These are phyloP conservation scores for Lizonia empirigonia DNA, from an alignment of 2,329 filamentous ascomycete species.

Conservation along the genomic window DNA sequence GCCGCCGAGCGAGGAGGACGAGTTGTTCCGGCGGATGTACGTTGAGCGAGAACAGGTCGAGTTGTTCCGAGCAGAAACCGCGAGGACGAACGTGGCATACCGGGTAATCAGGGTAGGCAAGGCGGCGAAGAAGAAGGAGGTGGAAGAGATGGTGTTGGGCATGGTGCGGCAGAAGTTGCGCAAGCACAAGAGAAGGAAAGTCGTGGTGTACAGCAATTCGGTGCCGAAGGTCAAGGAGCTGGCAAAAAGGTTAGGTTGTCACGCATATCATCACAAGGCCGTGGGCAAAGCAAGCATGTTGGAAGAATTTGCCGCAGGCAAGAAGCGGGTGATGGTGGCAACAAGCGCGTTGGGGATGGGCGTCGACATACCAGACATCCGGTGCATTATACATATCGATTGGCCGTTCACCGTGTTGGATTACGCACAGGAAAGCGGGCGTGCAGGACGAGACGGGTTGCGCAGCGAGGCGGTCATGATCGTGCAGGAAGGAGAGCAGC, in stretches of 20 bases:
- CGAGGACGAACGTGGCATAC: conserved; percentile 14
- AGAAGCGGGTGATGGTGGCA: conserved; percentile 15
- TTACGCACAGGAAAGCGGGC: not conserved
- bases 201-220: conserved; percentile 13
- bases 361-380: conserved; percentile 5
- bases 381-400: not conserved
- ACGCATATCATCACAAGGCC: conserved; percentile 8
- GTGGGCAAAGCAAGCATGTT: conserved; percentile 16
- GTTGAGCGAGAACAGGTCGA: conserved; percentile 14
- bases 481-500: not conserved
- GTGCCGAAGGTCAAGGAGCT: conserved; percentile 11
- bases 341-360: conserved; percentile 22
- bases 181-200: conserved; percentile 6
- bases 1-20: conserved; percentile 21
- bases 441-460: not conserved
- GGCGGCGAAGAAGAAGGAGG: conserved; percentile 3
- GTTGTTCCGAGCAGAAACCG: conserved; percentile 12
- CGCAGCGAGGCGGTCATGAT: not conserved
- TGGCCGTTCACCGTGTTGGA: not conserved
- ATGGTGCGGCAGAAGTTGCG: conserved; percentile 6
- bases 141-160: conserved; percentile 2
- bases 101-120: not conserved
- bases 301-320: conserved; percentile 6
- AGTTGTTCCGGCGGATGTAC: conserved; percentile 19
- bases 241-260: conserved; percentile 12